These are phyloP conservation scores for Candida vaughaniae DNA, from an alignment of 805 yeast species.

Conservation along the genomic window DNA sequence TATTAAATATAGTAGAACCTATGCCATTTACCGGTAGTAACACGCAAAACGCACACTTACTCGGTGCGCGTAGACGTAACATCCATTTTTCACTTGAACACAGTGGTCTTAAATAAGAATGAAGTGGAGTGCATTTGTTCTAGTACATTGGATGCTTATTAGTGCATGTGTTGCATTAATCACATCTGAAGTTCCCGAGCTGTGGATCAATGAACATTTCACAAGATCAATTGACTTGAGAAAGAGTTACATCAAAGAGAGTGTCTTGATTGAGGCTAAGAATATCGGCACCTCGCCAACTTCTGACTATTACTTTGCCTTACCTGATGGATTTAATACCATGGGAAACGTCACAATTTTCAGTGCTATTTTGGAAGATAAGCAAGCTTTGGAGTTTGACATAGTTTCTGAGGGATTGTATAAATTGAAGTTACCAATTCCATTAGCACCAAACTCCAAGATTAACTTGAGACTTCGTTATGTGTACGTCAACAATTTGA, in stretches of 20 bases:
- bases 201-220: constrained; percentile 60
- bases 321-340: constrained; percentile 50
- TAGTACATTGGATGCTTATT: too few relatives aligned
- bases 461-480: constrained; percentile 49
- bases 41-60: too few relatives aligned
- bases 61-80: too few relatives aligned
- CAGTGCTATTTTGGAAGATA: constrained; percentile 33
- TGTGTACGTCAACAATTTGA: constrained; percentile 46
- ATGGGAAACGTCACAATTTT: constrained; percentile 41
- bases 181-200: too few relatives aligned
- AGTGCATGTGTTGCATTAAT: too few relatives aligned
- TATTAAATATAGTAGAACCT: too few relatives aligned
- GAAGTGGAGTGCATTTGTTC: too few relatives aligned
- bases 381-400: constrained; percentile 8
- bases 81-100: too few relatives aligned
- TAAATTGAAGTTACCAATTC: constrained; percentile 53
- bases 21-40: too few relatives aligned
- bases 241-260: constrained; percentile 65
- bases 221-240: constrained; percentile 61
- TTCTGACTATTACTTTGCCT: constrained; percentile 54
- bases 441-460: constrained; percentile 63
- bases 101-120: not conserved
- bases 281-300: constrained; percentile 60
- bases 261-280: constrained; percentile 50
- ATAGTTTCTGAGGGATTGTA: constrained; percentile 17